A percentile compares a stretch with the other conserved stretches of the same genome.
phyloP scores from a whole-genome alignment of 75 land plant species.

The Pseudotsuga menziesii region DNA sequence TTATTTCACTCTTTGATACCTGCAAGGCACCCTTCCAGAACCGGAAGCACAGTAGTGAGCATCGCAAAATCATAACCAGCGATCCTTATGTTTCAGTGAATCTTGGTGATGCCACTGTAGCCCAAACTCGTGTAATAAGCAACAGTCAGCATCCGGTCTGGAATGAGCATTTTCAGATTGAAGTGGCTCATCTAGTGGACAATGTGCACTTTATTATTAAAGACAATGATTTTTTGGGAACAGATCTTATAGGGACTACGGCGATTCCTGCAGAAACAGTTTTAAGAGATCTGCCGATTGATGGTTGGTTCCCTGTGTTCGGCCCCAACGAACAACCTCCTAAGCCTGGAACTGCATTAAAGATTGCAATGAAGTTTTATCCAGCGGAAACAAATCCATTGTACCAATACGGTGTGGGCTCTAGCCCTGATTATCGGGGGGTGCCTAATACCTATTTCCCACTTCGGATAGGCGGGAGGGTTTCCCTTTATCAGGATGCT shows the following conservation, averaged over 20 bases:
- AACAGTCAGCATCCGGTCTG: slow-evolving; percentile 63
- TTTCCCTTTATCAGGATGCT: slow-evolving; percentile 90
- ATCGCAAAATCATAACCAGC: slow-evolving; percentile 58
- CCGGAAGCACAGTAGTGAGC: slow-evolving; percentile 7
- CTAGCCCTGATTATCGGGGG: slow-evolving; percentile 37
- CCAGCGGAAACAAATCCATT: slow-evolving; percentile 38
- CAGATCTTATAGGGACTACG: slow-evolving; percentile 61
- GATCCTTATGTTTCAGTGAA: slow-evolving; percentile 84
- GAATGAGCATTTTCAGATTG: slow-evolving; percentile 67
- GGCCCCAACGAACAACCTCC: slow-evolving; percentile 28
- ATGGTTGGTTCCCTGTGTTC: slow-evolving; percentile 68
- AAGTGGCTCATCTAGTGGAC: slow-evolving; percentile 62
- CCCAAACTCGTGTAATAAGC: slow-evolving; percentile 60
- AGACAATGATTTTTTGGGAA: slow-evolving; percentile 79
- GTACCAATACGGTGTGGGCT: slow-evolving; percentile 53
- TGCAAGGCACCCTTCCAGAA: slow-evolving; percentile 20
- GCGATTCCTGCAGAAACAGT: slow-evolving; percentile 33
- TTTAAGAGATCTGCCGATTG: slow-evolving; percentile 16
- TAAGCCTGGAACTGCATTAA: slow-evolving; percentile 40
- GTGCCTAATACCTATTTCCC: slow-evolving; percentile 86
- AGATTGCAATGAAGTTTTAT: slow-evolving; percentile 37
- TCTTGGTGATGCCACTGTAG: slow-evolving; percentile 61
- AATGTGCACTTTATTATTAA: slow-evolving; percentile 57
- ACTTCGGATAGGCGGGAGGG: slow-evolving; percentile 43
- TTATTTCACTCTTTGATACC: slow-evolving; percentile 29